phyloP scores from a whole-genome alignment of 208 protist genomes.

The Acanthamoeba lenticulata region DNA sequence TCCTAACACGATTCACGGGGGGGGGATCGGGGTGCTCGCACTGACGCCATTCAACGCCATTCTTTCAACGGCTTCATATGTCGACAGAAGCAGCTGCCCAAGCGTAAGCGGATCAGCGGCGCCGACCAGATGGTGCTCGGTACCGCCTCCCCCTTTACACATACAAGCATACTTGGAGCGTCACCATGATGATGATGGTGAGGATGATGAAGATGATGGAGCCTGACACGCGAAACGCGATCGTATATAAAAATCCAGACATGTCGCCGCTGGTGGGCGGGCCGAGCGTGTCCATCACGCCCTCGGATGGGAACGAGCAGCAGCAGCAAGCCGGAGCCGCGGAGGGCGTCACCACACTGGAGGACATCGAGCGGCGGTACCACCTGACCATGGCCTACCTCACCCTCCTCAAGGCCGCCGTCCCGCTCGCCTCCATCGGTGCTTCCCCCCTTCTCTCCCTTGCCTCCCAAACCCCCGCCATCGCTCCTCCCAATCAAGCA shows the following conservation, averaged over 20 bases:
- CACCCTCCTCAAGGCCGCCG: neutral
- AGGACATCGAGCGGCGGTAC: constrained; percentile 50
- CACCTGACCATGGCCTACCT: constrained; percentile 52
- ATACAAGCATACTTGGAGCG: neutral
- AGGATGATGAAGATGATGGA: neutral
- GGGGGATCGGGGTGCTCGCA: no score
- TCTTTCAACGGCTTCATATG: no score
- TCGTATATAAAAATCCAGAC: no score
- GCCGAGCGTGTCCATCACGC: neutral
- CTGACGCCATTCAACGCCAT: no score
- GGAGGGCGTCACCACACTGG: constrained; percentile 30
- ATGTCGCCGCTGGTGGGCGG: neutral
- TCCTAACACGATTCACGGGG: no score
- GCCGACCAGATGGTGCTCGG: neutral
- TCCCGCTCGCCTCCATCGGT: constrained; percentile 22
- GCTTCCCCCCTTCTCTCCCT: neutral
- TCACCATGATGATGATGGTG: neutral
- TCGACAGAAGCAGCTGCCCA: constrained; percentile 12
- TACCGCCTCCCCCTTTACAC: neutral
- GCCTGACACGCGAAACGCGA: neutral
- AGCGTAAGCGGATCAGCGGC: neutral
- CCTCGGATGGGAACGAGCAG: neutral
- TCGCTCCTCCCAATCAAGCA: neutral
- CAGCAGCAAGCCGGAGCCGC: neutral
- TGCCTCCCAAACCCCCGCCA: neutral